Base-by-base conservation (phyloP, 2,329 filamentous ascomycete genomes). In the Dactylellina haptotyla region DNA sequence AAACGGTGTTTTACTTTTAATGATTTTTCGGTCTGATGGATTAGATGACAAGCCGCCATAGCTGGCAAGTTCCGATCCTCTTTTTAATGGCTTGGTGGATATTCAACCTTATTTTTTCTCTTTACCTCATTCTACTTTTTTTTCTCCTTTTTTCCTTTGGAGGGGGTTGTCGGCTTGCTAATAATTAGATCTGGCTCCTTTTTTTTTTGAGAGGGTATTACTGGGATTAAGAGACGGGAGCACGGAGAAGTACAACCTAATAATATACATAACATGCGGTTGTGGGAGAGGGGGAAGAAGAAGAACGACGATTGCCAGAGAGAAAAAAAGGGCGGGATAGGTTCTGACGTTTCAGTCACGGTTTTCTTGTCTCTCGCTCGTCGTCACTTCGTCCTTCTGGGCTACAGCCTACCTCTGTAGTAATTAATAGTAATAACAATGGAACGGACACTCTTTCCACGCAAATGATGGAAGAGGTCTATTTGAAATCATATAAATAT, bases 141-240 rank as follows among this genome's bases (percentile, higher is more conserved):
- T 32, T 61, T 66, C 75, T 75, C 39, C 57, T 34, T 67, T 75
- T 72, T 48, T 71, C 41, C 45, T 75, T 43, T 73, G 43, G 71
- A 59, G 45, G 53, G 73, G 58, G 48, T 76, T 75, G 76, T 54
- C 73, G 34, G 53, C 69, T 70, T 65, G 69, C 74, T 28, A 78
- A 62, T 63, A 71, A 62, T 71, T 61, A 71, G 58, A 64, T 71
- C 50, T 10, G 34, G 16, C 9, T 28, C 12, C 12, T 30, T 16
- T 23, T 45, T 45, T 54, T 39, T 54, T 56, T 46, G 37, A 32
- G 18, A 20, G 25, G 43, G 30, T 48, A 37, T 23, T n/a, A 30
- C 41, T 32, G 30, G 16, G 53, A 16, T 39, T 51, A 32, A 16
- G 12, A 39, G 43, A 58, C 20, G 39, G 37, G 6, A 25, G 37